Evolutionary conservation across 2,329 filamentous ascomycete species (phyloP).

Genomic region (Magnaporthales sp.): DNA sequence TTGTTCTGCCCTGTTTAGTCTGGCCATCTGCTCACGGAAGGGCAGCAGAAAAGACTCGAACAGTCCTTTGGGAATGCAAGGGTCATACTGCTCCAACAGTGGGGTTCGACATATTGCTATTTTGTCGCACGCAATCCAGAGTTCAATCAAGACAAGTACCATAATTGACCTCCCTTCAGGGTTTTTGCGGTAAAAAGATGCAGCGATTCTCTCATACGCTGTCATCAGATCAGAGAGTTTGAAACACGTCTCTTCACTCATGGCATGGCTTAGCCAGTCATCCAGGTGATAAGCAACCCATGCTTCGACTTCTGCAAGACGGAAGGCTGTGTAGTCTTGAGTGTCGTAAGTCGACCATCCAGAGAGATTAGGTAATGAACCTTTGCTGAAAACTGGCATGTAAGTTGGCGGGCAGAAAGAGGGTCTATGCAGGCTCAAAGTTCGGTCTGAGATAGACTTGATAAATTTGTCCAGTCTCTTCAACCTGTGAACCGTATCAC

Average conservation of each 20-base stretch:
- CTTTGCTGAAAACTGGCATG: background rate
- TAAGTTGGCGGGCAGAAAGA: too few relatives aligned
- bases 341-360: background rate
- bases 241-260: constrained; percentile 17
- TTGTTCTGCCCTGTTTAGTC: constrained; percentile 34
- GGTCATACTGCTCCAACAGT: constrained; percentile 35
- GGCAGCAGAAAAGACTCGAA: constrained; percentile 37
- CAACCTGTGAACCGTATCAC: too few relatives aligned
- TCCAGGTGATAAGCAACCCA: constrained; percentile 37
- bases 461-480: too few relatives aligned
- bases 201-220: constrained; percentile 22
- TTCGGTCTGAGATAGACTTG: too few relatives aligned
- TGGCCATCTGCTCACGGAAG: constrained; percentile 31
- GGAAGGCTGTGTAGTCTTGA: constrained; percentile 6
- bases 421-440: too few relatives aligned
- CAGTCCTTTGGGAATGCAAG: constrained; percentile 28
- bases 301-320: constrained; percentile 32
- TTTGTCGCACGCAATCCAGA: constrained; percentile 51
- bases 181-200: constrained; percentile 23
- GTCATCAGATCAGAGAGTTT: constrained; percentile 20
- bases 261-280: constrained; percentile 26
- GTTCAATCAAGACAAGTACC: constrained; percentile 44
- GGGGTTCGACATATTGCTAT: constrained; percentile 26
- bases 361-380: background rate
- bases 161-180: constrained; percentile 43